Evolutionary conservation across 768 basidiomycete genomes (phyloP), one percentile per base, ranked within the genome.

Genomic region (Dentipellis fragilis): DNA sequence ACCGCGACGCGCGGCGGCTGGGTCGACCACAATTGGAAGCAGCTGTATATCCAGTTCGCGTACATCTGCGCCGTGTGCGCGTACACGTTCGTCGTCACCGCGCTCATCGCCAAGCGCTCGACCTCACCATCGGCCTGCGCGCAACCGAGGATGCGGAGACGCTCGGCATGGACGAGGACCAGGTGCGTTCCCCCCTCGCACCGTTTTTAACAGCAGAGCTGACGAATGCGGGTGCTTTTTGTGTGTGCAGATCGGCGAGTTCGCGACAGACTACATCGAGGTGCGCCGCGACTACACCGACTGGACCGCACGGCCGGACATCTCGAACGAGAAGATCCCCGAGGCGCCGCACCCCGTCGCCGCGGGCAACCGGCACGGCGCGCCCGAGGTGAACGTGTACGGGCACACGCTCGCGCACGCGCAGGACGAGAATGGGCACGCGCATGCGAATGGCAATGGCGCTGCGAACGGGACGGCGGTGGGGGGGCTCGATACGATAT

Each of bases 21-120:
- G 93, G 71, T 96, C 56, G 83, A 91, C 68, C 80, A 84, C 64
- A 76, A 89, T 68, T 89, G 76, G 60, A 75, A 82, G 50, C 94
- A 96, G 67, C 81, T 96, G 42, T 89, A 77, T 60, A 75, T 83
- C 50, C 94, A 96, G 67, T 81, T 96, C 47, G 92, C 82, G 3
- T 85, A 88, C 62, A 93, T 96, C 68, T 67, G 93, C 57, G 93
- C 88, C 0, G 84, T 87, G 68, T 86, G 84, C 0, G 70, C 71
- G 11, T 89, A 89, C 65, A 84, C 84, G 49, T 87, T 92, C 69
- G 79, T 81, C 62, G 72, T 90, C 72, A 91, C 89, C 45, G 84
- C 86, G 60, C 67, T 87, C 69, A 89, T 92, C 66, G 78, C 89
- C 37, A 89, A 89, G 70, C 82, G 60, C 91, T 95, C 88, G 89